Base-by-base conservation (phyloP, 2,329 filamentous ascomycete species). In the Microdochium paspali region DNA sequence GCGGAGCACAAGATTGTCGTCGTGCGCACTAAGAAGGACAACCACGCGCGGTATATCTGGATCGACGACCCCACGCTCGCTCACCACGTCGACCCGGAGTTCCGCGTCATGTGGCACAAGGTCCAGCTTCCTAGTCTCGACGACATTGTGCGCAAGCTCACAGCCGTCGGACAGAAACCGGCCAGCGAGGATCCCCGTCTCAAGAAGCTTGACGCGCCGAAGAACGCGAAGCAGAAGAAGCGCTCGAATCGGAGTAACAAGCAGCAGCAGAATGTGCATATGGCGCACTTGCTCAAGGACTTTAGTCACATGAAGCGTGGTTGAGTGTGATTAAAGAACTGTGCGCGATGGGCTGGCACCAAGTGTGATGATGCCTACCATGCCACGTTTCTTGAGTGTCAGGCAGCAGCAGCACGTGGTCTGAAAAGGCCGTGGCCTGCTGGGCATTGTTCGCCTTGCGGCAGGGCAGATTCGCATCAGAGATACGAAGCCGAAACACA, bases 21-120 rank as follows among this genome's bases (percentile, higher is more conserved):
- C 5, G 86, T 88, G 21, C 81, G 90, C 51, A 90, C 90, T 48
- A 94, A 93, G 69, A 97, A 97, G 71, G 91, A 97, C 63, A 85
- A 87, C 60, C 79, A 87, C 56, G 84, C 91, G 2, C 82, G 84
- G 58, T 87, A 85, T 70, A 83, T 98, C 46, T 97, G 90, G 89
- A 77, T 84, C 46, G 88, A 98, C 64, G 88, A 95, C 58, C 79
- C 89, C 13, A 84, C 81, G 12, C 76, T 95, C 46, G 79, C 82
- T 58, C 78, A 90, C 61, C 64, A 71, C 30, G 83, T 97, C 56
- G 90, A 96, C 60, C 69, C 78, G 9, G 89, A 95, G 63, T 96
- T 97, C 64, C 77, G 84, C 63, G 71, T 73, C 50, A 85, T 91
- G 68, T 98, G 90, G 90, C 77, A 84, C 53, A 85, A 85, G 60